Evolutionary conservation across 2,329 filamentous ascomycete genomes (phyloP).

Genomic region (Diaporthe citriasiana): DNA sequence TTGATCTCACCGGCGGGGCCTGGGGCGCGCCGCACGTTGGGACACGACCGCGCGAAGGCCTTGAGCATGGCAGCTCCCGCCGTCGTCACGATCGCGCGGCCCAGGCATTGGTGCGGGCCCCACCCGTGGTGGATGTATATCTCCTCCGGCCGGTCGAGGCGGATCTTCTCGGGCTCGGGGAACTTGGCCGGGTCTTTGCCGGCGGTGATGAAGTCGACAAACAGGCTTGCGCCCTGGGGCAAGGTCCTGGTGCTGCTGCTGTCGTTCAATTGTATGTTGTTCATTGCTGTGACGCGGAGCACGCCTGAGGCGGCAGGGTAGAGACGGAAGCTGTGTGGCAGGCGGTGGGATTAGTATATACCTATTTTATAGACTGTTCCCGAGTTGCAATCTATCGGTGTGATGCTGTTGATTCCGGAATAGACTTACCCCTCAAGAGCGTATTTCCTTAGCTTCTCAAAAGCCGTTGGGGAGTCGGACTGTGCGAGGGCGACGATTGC

Average conservation of each 20-base stretch:
- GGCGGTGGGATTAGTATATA: neutral
- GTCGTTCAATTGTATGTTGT: neutral
- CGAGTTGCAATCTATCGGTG: neutral
- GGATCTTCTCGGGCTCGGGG: neutral
- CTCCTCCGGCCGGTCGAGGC: constrained; percentile 3
- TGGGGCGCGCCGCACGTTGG: constrained; percentile 1
- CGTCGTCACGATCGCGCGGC: neutral
- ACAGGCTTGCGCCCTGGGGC: neutral
- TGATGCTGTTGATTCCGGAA: no score
- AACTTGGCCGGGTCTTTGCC: constrained; percentile 8
- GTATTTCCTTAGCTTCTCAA: constrained; percentile 17
- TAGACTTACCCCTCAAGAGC: neutral
- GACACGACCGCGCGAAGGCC: constrained; percentile 12
- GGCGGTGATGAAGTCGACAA: neutral
- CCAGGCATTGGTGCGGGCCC: constrained; percentile 14
- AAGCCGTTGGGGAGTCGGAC: neutral
- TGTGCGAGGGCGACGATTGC: neutral
- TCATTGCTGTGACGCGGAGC: neutral
- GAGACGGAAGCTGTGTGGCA: neutral
- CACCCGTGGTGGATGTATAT: constrained; percentile 15
- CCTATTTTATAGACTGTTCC: neutral
- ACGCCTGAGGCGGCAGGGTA: neutral
- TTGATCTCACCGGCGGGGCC: neutral
- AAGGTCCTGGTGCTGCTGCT: neutral
- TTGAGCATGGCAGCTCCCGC: constrained; percentile 6